Evolutionary conservation across 169 alveolate species (phyloP), one percentile per base, ranked within the genome.

Genomic region (Cryptosporidium muris): DNA sequence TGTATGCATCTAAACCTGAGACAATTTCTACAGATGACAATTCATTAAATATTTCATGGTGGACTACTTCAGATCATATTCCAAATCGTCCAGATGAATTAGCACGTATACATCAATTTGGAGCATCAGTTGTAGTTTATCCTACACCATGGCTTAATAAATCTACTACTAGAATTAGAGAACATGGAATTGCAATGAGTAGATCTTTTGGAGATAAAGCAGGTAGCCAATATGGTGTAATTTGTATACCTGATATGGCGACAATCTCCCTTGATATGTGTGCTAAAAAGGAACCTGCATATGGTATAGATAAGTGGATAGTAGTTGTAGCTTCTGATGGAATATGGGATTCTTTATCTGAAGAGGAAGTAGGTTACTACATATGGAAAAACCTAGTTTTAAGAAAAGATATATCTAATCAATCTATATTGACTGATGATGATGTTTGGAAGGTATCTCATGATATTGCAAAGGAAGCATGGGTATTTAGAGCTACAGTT

Each of bases 111-210:
- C 54, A 66, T 14, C 74, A 74, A 34, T 74, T 66, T 45, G 85
- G 85, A 6, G 85, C 85, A 6, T 74, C 85, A 1, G 60, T 74
- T 45, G 49, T 68, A 9, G 68, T 74, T 16, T 74, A 74, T 45
- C 49, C 85, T 38, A 74, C 85, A 8, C 85, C 85, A 4, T 74
- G 85, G 85, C 58, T 74, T 9, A 74, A 74, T 40, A 74, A 74
- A 34, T 58, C 85, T 12, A 74, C 85, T 9, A 58, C 63, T 42
- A 40, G 85, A 47, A 74, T 74, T 43, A 43, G 85, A 45, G 90
- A 91, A 1, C 97, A 95, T 45, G 97, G 97, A 12, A 89, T 93
- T 42, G 97, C 97, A 25, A 94, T 94, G 97, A 82, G 96, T 11
- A 91, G 97, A 54, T 88, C 94, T 53, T 82, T 94, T 66, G 97